Percentiles rank a stretch among this genome's conserved stretches.
phyloP scores from a whole-genome alignment of 2,329 filamentous ascomycete genomes.

The Exserohilum turcica region DNA sequence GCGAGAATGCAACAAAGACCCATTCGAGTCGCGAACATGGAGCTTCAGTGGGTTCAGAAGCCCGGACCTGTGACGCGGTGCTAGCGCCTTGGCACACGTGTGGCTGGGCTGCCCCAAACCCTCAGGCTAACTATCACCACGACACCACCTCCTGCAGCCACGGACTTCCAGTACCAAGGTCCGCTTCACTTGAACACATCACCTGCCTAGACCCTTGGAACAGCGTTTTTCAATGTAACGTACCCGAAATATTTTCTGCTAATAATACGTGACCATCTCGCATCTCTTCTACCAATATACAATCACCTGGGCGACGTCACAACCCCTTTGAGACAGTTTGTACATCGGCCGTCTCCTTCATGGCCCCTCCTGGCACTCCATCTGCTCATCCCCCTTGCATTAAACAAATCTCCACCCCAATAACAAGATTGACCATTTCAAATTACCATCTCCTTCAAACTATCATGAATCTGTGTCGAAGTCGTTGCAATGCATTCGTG shows the following conservation, averaged over 20 bases:
- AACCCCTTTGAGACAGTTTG: neutral
- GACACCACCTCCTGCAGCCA: neutral
- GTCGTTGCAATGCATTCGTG: constrained; percentile 32
- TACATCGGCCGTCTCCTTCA: neutral
- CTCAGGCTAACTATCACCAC: neutral
- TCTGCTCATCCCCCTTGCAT: neutral
- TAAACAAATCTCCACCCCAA: constrained; percentile 7
- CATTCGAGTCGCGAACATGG: constrained; percentile 21
- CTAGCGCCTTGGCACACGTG: constrained; percentile 20
- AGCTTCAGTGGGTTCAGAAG: constrained; percentile 12
- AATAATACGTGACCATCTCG: constrained; percentile 10
- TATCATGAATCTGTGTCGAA: constrained; percentile 16
- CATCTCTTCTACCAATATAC: constrained; percentile 9
- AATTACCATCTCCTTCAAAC: constrained; percentile 22
- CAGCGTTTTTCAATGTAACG: constrained; percentile 13
- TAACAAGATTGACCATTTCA: neutral
- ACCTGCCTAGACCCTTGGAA: neutral
- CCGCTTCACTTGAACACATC: neutral
- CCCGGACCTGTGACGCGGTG: constrained; percentile 16
- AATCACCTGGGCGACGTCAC: neutral
- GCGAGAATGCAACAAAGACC: constrained; percentile 25
- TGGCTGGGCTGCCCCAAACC: neutral
- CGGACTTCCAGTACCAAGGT: neutral
- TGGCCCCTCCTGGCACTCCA: neutral
- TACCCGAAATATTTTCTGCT: constrained; percentile 22